Conservation (phyloP, 331 rosid species). For the Rhamnella rubrinervis region DNA sequence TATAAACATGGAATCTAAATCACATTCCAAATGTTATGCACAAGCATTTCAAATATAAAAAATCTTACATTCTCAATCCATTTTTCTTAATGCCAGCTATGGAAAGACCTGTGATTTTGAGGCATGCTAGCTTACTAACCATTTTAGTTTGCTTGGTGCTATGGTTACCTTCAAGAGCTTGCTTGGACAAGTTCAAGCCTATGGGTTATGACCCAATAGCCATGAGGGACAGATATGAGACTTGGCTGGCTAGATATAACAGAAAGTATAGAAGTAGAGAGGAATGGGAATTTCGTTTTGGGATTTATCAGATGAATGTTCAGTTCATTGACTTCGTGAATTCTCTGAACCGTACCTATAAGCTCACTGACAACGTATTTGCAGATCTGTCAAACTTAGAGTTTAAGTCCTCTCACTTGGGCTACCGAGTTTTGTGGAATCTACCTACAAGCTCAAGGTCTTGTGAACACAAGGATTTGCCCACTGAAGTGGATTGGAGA, state of each 20-base stretch:
- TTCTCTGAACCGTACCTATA: constrained; percentile 52
- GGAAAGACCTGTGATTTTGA: constrained; percentile 32
- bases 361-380: constrained; percentile 57
- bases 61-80: constrained; percentile 6
- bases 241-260: constrained; percentile 44
- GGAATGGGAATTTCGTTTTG: constrained; percentile 51
- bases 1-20: constrained; percentile 17
- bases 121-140: constrained; percentile 23
- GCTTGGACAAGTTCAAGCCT: constrained; percentile 17
- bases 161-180: constrained; percentile 33
- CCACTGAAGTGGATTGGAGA: constrained; percentile 66
- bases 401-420: constrained; percentile 42
- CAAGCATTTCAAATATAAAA: neutral
- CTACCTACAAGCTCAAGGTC: constrained; percentile 29
- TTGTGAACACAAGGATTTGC: constrained; percentile 25
- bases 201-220: constrained; percentile 14
- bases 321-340: constrained; percentile 49
- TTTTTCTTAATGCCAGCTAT: constrained; percentile 30
- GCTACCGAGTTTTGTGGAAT: constrained; percentile 15
- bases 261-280: constrained; percentile 32
- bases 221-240: constrained; percentile 49
- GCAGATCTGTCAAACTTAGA: constrained; percentile 69
- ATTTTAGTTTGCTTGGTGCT: constrained; percentile 35
- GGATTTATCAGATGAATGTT: constrained; percentile 52
- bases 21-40: neutral